phyloP scores from a whole-genome alignment of 208 protist species.

The Trypanosoma scelopori region DNA sequence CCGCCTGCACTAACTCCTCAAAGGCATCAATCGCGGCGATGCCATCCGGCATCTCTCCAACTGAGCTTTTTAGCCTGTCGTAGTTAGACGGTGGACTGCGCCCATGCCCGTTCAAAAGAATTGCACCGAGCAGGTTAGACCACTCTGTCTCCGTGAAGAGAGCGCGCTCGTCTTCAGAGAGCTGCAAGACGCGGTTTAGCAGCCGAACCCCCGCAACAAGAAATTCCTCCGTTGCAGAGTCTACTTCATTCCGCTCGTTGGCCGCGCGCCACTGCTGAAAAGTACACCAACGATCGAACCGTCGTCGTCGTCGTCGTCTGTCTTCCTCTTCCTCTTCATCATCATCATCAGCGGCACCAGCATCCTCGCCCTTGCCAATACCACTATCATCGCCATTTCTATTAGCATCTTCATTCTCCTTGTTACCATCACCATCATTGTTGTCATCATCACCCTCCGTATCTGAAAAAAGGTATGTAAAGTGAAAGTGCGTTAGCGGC shows the following conservation, averaged over 20 bases:
- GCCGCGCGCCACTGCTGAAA: constrained; percentile 4
- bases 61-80: constrained; percentile 35
- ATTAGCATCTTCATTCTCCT: no score
- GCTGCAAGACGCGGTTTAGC: constrained; percentile 34
- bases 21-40: constrained; percentile 30
- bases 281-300: constrained; percentile 4
- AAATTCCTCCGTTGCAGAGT: constrained; percentile 36
- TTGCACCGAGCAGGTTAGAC: constrained; percentile 64
- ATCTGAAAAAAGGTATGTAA: constrained; percentile 55
- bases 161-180: constrained; percentile 33
- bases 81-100: constrained; percentile 60
- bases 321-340: constrained; percentile 25
- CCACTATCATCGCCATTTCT: neutral
- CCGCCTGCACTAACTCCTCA: constrained; percentile 22
- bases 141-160: constrained; percentile 36
- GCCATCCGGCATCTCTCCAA: constrained; percentile 28
- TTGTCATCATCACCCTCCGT: no score
- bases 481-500: constrained; percentile 49
- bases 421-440: no score
- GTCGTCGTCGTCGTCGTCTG: constrained; percentile 26
- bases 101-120: constrained; percentile 83
- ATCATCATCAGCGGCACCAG: constrained; percentile 1
- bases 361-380: neutral
- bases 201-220: constrained; percentile 30
- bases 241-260: constrained; percentile 11